Base-by-base conservation (phyloP, 2,329 filamentous ascomycete species). In the Xylaria sp. region DNA sequence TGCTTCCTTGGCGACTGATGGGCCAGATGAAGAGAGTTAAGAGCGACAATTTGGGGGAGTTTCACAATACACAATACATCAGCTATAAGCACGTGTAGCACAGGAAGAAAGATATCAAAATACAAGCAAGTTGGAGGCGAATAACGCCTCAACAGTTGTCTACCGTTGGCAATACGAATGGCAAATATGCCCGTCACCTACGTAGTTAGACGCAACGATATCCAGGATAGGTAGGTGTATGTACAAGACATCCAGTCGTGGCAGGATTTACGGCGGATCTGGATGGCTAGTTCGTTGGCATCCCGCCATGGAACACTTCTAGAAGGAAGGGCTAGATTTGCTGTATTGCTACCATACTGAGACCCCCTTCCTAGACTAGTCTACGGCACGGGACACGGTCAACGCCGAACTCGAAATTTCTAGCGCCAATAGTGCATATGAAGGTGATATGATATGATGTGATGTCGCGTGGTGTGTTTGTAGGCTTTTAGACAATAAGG, bases 181-280 rank as follows among this genome's bases (percentile, higher is more conserved):
- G 61, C 52, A 46, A 46, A 41, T 50, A 50, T 56, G n/a, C 58
- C 20, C 39, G 10, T 15, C 18, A 37, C 31, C 15, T 51, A 28
- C 28, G 28, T 28, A 28, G 28, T 28, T 28, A 61, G 50, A 52
- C 57, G 61, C 61, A 54, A 41, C 50, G 18, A 10, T 25, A 39
- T 66, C 66, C 23, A 20, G 39, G 28, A 31, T 66, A 65, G 56
- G 61, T 52, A 59, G 50, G 66, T 52, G 31, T 52, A 66, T 28
- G 28, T 63, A 59, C 57, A 58, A 60, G 58, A 55, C 61, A 68
- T 51, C 23, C 23, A 50, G 20, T 28, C 28, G 54, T 41, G 58
- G 51, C 54, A 66, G 62, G 62, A 69, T 69, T 58, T 39, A 25
- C 41, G 41, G 50, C 56, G 66, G 66, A 64, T 67, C n/a, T 54